Evolutionary conservation across 179 eudicot species (phyloP), one percentile per base, ranked within the genome.

Genomic region (Silene coronaria): DNA sequence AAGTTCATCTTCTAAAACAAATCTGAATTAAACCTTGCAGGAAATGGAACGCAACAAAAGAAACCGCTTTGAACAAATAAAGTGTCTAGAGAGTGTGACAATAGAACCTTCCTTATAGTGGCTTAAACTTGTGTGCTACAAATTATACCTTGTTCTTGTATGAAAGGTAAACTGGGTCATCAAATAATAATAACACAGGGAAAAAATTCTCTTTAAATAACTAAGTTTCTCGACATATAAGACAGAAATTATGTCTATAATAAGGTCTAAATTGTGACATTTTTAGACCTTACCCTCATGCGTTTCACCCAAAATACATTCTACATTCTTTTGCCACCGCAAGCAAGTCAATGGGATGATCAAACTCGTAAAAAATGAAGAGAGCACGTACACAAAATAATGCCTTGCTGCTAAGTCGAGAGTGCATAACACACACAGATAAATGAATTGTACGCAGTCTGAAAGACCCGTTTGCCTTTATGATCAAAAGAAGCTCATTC

Each of bases 11-110:
- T 45, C 70, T 65, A 61, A 55, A 19, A 38, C 71, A 24, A 77
- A 82, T 46, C 48, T 66, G 27, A 82, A n/a, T n/a, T n/a, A n/a
- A 45, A 32, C 77, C 79, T 78, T 79, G 82, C 11, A 67, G 71
- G 34, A 75, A 67, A 78, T 82, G 84, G 77, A 82, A 62, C 71
- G 75, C 79, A 16, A 22, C 77, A 2, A 68, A 72, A 80, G 71
- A 78, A 9, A 32, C 27, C 4, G 60, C 57, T 23, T n/a, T 51
- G 17, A 55, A 51, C 8, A 63, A 70, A 72, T 82, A 21, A 60
- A 46, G 5, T 62, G 57, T n/a, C 42, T 30, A 24, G 62, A 46
- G 16, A 45, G 5, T 36, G 46, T 38, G 70, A 12, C 55, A 8
- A 8, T 9, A 42, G 6, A 13, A 22, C 30, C 14, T 17, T 66